Base-by-base conservation (phyloP, 768 basidiomycete species). In the Suillus placidus region DNA sequence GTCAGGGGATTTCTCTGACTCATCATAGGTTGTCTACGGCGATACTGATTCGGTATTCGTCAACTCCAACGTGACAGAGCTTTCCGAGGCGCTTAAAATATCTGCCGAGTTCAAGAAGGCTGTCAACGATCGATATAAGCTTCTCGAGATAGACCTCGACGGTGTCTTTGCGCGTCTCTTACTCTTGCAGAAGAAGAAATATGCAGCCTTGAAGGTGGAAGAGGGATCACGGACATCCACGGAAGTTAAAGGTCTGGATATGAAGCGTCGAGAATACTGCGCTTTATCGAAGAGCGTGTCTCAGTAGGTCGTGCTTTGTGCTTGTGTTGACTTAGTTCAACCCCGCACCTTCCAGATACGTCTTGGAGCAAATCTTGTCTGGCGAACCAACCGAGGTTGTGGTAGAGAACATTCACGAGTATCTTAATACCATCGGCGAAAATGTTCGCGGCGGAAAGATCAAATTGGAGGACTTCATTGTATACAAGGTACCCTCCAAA, bases 21-120 rank as follows among this genome's bases (percentile, higher is more conserved):
- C 23, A 13, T 23, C 30, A 26, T 64, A 99, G 97, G 97, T 99
- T 71, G 91, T 99, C 10, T 99, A 99, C 71, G 97, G 97, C 69
- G 97, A 99, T 74, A 99, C 97, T 0, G 97, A 99, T 76, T 99
- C 97, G 0, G 93, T 99, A 63, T 98, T 99, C 76, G 92, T 99
- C 69, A 99, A 99, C 78, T 95, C 97, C 4, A 94, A 95, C 71
- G 93, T 92, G 35, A 91, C 88, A 0, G 93, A 95, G 51, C 87
- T 96, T 32, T 85, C 89, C 0, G 92, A 97, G 56, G 97, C 97
- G 2, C 82, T 97, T 60, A 92, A 91, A 79, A 97, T 97, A 62
- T 95, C 97, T 2, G 86, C 86, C 6, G 88, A 91, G 45, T 92
- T 99, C 85, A 99, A 99, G 81, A 95, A 94, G 75, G 90, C 90